Conservation (phyloP, 257 asterid species). For the Capsicum pubescens region DNA sequence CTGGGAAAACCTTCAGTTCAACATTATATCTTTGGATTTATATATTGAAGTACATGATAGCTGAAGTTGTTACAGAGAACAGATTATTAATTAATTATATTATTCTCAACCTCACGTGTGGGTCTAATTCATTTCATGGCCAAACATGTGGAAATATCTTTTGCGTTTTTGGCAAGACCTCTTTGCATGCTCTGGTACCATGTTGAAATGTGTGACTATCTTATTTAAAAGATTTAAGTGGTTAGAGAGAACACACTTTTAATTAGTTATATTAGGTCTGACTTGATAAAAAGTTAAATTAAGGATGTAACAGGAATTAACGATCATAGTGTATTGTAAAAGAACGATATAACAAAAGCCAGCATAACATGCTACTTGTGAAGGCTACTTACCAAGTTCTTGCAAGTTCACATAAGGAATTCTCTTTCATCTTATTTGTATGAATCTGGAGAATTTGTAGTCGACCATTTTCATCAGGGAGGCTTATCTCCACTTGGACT, state of each 20-base stretch:
- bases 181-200: not conserved
- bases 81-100: not conserved
- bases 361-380: not conserved
- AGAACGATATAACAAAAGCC: conserved; percentile 23
- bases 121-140: conserved; percentile 6
- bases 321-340: not conserved
- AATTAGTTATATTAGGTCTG: not conserved
- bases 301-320: not conserved
- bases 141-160: not conserved
- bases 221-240: not conserved
- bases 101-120: not conserved
- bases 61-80: not conserved
- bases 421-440: conserved; percentile 95
- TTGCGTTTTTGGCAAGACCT: conserved; percentile 22
- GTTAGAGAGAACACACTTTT: not conserved
- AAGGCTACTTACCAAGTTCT: conserved; percentile 76
- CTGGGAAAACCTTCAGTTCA: conserved; percentile 8
- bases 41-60: not conserved
- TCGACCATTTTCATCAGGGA: conserved; percentile 99
- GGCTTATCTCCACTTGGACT: conserved; percentile 99
- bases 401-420: conserved; percentile 82
- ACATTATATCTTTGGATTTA: not conserved
- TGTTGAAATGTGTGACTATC: not conserved
- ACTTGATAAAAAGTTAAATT: not conserved
- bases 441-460: conserved; percentile 96